Conservation (phyloP, 371 early-diverging fungal species). For the Mortierella sp. region DNA sequence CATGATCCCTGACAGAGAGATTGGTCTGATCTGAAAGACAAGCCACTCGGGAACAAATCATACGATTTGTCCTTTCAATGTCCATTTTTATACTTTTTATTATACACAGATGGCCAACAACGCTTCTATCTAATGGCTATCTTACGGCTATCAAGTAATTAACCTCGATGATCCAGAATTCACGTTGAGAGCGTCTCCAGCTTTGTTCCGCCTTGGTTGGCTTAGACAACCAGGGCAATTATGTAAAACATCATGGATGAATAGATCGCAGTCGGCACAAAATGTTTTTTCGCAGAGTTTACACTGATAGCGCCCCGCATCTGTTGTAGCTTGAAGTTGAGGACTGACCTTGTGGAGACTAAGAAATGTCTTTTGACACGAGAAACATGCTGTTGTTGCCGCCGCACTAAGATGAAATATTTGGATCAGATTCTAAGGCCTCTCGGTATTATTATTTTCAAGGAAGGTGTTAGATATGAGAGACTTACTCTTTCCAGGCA, state of each 20-base stretch:
- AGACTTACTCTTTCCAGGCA: conserved; percentile 61
- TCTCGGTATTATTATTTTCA: no score
- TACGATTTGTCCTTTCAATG: no score
- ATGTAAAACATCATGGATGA: conserved; percentile 93
- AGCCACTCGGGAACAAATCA: no score
- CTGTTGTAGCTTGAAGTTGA: conserved; percentile 34
- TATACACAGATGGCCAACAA: no score
- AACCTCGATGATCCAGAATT: conserved; percentile 1
- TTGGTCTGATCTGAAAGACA: no score
- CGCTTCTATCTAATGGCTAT: no score
- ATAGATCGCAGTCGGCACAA: conserved; percentile 95
- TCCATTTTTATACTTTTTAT: not conserved
- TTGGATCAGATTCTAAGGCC: no score
- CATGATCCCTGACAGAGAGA: no score
- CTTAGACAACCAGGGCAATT: conserved; percentile 90
- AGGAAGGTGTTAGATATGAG: no score
- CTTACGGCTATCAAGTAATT: not conserved
- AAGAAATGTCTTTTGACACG: conserved; percentile 52
- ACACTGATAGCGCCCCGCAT: conserved; percentile 76
- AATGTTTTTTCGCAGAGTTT: conserved; percentile 83
- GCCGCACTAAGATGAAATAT: conserved; percentile 48
- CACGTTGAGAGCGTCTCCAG: not conserved
- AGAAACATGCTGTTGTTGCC: conserved; percentile 45
- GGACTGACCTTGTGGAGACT: conserved; percentile 24
- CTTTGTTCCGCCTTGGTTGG: conserved; percentile 35